Evolutionary conservation across 2,329 filamentous ascomycete species (phyloP), one percentile per base, ranked within the genome.

Genomic region (Fusarium sarcochroum): DNA sequence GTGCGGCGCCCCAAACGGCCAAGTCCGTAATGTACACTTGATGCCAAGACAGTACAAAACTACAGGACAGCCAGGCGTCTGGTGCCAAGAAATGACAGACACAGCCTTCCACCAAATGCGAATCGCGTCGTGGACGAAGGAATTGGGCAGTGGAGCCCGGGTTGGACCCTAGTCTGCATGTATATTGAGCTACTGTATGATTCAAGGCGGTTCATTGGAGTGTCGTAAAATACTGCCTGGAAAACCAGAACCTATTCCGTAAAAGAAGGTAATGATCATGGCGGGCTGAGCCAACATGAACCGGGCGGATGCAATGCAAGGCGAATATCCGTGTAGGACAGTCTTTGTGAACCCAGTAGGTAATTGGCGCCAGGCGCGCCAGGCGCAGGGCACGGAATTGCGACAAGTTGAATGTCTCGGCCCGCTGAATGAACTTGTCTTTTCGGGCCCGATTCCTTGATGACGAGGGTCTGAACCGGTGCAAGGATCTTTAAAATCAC

Each of bases 201-300:
- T 71, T 50, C 56, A 50, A 46, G 62, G 71, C 67, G 67, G 69
- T 68, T 71, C 47, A 66, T 68, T 74, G 68, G 70, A 56, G 32
- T 35, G 47, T 49, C 53, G 25, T 61, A 32, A 42, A 48, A 37
- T 48, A 51, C 34, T 40, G 11, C 30, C 42, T 38, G 4, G 15
- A 32, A 40, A 53, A 17, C 35, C 52, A 46, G 59, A 25, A 54
- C 58, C 47, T 38, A 54, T 38, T 57, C 49, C 44, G 44, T 63
- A 45, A 49, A 21, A 32, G 49, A 57, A 32, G 37, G 47, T 34
- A 45, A 54, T 46, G 32, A 54, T 50, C 45, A 41, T 35, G 18
- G 50, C 53, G 56, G 37, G 41, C 35, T 49, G 21, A 44, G 25
- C 49, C 20, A 52, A 45, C 18, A 41, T 44, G 18, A 45, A 53